phyloP scores from a whole-genome alignment of 306 rosid genomes.

The Delonix regia region DNA sequence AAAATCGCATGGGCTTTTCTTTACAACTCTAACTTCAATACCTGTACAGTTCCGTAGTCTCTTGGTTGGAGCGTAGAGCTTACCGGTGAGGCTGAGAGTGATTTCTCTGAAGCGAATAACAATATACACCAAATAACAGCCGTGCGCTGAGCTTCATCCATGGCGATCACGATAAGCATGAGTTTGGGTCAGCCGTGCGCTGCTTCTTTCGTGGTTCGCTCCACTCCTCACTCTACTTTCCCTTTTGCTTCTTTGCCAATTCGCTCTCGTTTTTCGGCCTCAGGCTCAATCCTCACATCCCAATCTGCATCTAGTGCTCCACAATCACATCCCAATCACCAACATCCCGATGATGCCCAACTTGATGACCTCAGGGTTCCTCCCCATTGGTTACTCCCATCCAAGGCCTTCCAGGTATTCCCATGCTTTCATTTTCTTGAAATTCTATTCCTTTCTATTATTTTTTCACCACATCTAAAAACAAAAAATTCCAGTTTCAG shows the following conservation, averaged over 20 bases:
- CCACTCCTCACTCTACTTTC: neutral
- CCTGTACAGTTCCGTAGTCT: neutral
- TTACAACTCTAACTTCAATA: neutral
- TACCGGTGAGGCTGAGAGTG: constrained; percentile 3
- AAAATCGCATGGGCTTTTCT: neutral
- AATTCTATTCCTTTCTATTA: neutral
- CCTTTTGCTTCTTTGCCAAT: constrained; percentile 9
- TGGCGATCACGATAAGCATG: neutral
- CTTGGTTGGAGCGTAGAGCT: constrained; percentile 10
- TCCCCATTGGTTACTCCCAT: constrained; percentile 66
- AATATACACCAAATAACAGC: too few relatives aligned
- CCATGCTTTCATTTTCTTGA: neutral
- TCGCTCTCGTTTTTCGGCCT: neutral
- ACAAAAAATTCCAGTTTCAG: neutral
- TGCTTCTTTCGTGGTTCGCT: neutral
- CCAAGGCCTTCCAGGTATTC: constrained; percentile 71
- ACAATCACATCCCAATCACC: constrained; percentile 42
- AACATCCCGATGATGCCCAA: constrained; percentile 36
- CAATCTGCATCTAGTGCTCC: constrained; percentile 38
- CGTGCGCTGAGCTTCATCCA: neutral
- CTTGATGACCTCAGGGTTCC: constrained; percentile 80
- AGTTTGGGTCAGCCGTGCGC: neutral
- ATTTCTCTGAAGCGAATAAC: constrained; percentile 15
- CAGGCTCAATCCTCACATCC: constrained; percentile 37
- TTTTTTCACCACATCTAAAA: neutral